A percentile compares a stretch with the other conserved stretches of the same genome.
Evolutionary conservation across 2,329 filamentous ascomycete genomes (phyloP).

Genomic region (Nemania sp.): DNA sequence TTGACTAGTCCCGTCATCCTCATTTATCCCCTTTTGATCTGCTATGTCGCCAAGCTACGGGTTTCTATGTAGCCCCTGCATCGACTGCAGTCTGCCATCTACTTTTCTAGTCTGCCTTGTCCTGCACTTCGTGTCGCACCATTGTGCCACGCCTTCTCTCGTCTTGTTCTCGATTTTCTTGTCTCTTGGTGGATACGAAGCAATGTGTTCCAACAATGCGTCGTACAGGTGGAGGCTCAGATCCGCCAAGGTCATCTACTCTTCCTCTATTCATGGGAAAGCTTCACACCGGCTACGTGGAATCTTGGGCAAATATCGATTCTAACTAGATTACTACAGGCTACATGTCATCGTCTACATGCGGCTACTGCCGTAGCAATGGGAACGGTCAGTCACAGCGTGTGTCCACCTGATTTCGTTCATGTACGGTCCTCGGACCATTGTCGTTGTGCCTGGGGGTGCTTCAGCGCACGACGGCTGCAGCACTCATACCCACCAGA

Average conservation of each 20-base stretch:
- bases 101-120: constrained; percentile 17
- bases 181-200: constrained; percentile 10
- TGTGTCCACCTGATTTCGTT: constrained; percentile 40
- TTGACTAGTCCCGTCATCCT: constrained; percentile 5
- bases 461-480: constrained; percentile 20
- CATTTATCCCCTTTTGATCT: constrained; percentile 11
- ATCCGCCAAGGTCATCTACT: constrained; percentile 13
- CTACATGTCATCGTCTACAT: constrained; percentile 26
- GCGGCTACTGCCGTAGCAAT: constrained; percentile 33
- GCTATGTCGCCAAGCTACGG: constrained; percentile 16
- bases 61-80: constrained; percentile 5
- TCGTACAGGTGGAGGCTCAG: constrained; percentile 12
- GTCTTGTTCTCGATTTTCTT: constrained; percentile 4
- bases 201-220: constrained; percentile 10
- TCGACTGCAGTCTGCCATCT: constrained; percentile 7
- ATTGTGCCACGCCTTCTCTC: constrained; percentile 12
- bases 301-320: constrained; percentile 1
- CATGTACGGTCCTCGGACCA: constrained; percentile 23
- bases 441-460: constrained; percentile 12
- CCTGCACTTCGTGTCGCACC: constrained; percentile 21
- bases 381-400: constrained; percentile 54
- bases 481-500: constrained; percentile 1
- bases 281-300: background rate
- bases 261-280: constrained; percentile 7
- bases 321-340: constrained; percentile 27